phyloP scores from a whole-genome alignment of 768 basidiomycete genomes.

The Mycena indigotica region DNA sequence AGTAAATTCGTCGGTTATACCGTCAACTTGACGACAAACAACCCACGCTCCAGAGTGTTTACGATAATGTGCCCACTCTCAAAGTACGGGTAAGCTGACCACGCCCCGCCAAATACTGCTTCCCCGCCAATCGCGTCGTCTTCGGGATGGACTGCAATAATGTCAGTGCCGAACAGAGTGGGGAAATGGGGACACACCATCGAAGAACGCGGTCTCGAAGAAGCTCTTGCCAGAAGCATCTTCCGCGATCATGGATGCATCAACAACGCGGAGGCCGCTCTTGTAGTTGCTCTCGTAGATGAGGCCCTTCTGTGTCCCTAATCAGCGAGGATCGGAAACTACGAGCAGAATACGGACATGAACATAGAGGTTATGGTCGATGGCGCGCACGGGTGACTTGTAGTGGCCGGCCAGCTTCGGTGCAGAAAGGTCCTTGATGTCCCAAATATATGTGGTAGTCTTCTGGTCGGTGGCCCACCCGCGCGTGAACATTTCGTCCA shows the following conservation, averaged over 20 bases:
- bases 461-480: constrained; percentile 28
- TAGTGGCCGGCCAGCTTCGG: constrained; percentile 30
- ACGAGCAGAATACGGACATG: not conserved
- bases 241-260: constrained; percentile 27
- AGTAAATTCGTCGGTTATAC: no score
- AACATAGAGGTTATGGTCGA: constrained; percentile 33
- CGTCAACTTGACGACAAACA: constrained; percentile 13
- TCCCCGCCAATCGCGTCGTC: constrained; percentile 18
- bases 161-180: not conserved
- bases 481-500: constrained; percentile 24
- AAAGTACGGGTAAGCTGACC: constrained; percentile 21
- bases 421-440: constrained; percentile 27
- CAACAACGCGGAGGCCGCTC: constrained; percentile 32
- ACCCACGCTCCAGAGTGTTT: constrained; percentile 18
- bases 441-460: constrained; percentile 34
- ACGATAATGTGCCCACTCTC: constrained; percentile 17
- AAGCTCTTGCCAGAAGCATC: constrained; percentile 32
- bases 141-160: constrained; percentile 5
- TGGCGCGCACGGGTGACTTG: constrained; percentile 26
- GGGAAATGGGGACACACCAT: constrained; percentile 13
- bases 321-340: no score
- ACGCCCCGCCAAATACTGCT: constrained; percentile 10
- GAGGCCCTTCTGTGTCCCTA: constrained; percentile 20
- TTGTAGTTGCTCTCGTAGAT: constrained; percentile 33
- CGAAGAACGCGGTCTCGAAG: constrained; percentile 30